Evolutionary conservation across 225 moss, liverwort and hornwort species (phyloP), one percentile per base, ranked within the genome.

Genomic region (Marchantia paleacea): DNA sequence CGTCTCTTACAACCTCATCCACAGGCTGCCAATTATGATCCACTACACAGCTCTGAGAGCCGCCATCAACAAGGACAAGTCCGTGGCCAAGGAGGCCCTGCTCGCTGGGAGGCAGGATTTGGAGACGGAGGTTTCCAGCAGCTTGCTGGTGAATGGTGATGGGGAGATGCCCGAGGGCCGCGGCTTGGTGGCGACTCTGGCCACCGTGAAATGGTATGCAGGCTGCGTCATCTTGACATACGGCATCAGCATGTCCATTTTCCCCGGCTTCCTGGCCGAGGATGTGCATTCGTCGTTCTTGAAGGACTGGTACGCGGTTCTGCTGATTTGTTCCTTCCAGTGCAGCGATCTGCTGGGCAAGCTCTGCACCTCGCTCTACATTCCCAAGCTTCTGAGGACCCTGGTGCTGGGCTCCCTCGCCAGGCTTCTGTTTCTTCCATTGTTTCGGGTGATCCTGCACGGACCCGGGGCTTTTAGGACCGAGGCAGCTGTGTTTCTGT

Each of bases 261-360:
- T 92, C 51, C 92, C 92, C 3, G 92, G 92, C 15, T 92, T 31
- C 39, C 85, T 92, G 75, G 18, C 92, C 0, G 92, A 92, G 83
- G 92, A 92, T 73, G 92, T 92, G 30, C 89, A 90, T 71, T 92
- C 92, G 19, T 70, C 64, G 16, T 52, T 65, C 31, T 68, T 91
- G 25, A 90, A 90, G 20, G 91, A 91, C 80, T 91, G 91, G 92
- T 92, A 87, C 72, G 90, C 92, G 10, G 83, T 92, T 31, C 31
- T 92, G 65, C 92, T 92, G 12, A 90, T 92, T 30, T 25, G 58
- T 31, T 5, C 78, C 14, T 92, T 87, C 72, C 83, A 92, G 65
- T 52, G 87, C 14, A 83, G 73, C 55, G 92, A 92, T 68, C 80
- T 92, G 80, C 49, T 83, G 15, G 92, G 92, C 72, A 92, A 92